These are phyloP conservation scores for Penicillium capsulatum DNA, from an alignment of 2,329 filamentous ascomycete species.

Conservation along the genomic window DNA sequence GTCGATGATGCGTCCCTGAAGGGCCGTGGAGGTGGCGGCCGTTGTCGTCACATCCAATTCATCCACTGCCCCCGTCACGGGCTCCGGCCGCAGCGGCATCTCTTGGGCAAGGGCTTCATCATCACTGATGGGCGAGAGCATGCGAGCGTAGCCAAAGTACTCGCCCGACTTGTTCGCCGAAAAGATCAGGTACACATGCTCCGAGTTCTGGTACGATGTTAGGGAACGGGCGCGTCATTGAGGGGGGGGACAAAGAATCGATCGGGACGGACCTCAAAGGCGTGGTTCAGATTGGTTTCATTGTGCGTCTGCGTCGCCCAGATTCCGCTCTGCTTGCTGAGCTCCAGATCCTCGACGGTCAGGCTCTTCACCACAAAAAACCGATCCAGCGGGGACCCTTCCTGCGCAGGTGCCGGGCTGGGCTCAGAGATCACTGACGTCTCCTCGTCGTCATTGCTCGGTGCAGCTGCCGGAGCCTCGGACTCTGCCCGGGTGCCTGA, in stretches of 20 bases:
- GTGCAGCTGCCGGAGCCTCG: too few relatives aligned
- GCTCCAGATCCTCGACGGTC: constrained; percentile 82
- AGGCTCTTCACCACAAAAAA: constrained; percentile 94
- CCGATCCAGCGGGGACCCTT: constrained; percentile 55
- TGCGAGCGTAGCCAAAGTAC: constrained; percentile 91
- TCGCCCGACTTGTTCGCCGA: constrained; percentile 97
- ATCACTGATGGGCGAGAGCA: constrained; percentile 78
- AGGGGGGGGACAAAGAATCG: too few relatives aligned
- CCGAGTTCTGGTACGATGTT: constrained; percentile 55
- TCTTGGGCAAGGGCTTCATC: constrained; percentile 67
- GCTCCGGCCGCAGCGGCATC: constrained; percentile 63
- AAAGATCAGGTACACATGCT: constrained; percentile 87
- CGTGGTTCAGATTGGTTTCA: constrained; percentile 74
- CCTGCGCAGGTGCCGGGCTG: constrained; percentile 18
- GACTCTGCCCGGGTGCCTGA: constrained; percentile 15
- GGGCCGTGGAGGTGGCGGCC: constrained; percentile 70
- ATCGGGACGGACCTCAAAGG: constrained; percentile 67
- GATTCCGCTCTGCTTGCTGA: constrained; percentile 79
- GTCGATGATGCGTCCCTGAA: constrained; percentile 82
- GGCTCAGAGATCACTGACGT: neutral
- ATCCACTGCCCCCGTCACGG: constrained; percentile 55
- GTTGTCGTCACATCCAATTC: constrained; percentile 76
- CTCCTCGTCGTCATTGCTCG: too few relatives aligned
- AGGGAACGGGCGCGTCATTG: neutral
- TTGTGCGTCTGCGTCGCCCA: constrained; percentile 97